Evolutionary conservation across 2,329 filamentous ascomycete genomes (phyloP), one percentile per base, ranked within the genome.

Genomic region (Aspergillus pseudoterreus): DNA sequence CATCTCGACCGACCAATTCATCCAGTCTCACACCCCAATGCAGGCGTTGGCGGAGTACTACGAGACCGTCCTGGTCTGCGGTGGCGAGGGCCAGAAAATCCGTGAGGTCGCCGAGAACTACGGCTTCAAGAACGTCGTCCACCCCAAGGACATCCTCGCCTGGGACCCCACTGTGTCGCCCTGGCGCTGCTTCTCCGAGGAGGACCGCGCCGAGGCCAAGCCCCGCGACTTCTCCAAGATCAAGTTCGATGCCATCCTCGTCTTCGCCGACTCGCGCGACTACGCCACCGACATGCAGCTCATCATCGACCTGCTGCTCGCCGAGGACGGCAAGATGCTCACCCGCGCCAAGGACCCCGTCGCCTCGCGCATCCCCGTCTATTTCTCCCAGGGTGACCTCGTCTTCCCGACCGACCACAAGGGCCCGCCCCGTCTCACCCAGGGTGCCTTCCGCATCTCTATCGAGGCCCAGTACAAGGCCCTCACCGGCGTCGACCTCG

Each of bases 21-120:
- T 89, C 66, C 86, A 89, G 71, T 86, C 83, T 1, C 86, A 88
- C 77, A 89, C 85, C 4, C 86, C 86, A 59, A 90, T 90, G 87
- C 84, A 85, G 53, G 87, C 86, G 43, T 73, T 90, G 62, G 75
- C 86, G 19, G 85, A 89, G 69, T 90, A 90, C 78, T 90, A 89
- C 77, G 80, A 83, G 61, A 89, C 86, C 2, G 86, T 90, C 33
- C 78, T 90, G 3, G 86, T 90, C 3, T 83, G 88, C 36, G 87
- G 87, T 68, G 87, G 87, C 62, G 86, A 90, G 67, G 86, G 85
- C 51, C 88, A 86, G 75, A 83, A 83, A 67, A 87, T 86, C 74
- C 84, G 86, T 46, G 84, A 87, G 62, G 85, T 88, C 2, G 86
- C 86, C 27, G 83, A 89, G 74, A 75, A 81, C 63, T 89, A 89